These are phyloP conservation scores for Echium plantagineum DNA, from an alignment of 257 asterid genomes.

Conservation along the genomic window DNA sequence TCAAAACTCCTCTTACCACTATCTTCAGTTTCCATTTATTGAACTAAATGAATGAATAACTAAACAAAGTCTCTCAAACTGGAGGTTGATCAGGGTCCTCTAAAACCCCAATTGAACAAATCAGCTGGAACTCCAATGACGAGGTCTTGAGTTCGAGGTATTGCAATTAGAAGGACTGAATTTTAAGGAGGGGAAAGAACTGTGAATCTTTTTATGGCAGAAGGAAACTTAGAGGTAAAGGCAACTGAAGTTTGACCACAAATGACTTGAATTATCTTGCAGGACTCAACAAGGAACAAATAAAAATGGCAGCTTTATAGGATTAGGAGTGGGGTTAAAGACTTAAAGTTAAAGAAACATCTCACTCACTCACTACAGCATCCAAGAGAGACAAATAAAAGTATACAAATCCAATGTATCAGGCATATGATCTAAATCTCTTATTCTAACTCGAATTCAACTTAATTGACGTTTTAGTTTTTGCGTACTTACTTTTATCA, in stretches of 20 bases:
- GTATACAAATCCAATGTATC: slow-evolving; percentile 36
- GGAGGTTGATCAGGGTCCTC: slow-evolving; percentile 15
- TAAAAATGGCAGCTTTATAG: slow-evolving; percentile 76
- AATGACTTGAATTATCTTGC: slow-evolving; percentile 47
- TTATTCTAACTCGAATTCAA: no score
- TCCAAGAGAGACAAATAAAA: slow-evolving; percentile 39
- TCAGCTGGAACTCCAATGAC: slow-evolving; percentile 15
- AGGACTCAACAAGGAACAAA: slow-evolving; percentile 75
- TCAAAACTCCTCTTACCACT: slow-evolving; percentile 35
- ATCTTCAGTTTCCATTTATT: slow-evolving; percentile 48
- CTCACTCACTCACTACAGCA: slow-evolving; percentile 28
- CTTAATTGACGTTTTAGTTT: no score
- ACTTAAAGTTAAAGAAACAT: slow-evolving; percentile 46
- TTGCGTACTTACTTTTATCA: slow-evolving; percentile 15
- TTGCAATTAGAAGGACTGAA: no score
- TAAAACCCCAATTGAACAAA: slow-evolving; percentile 4
- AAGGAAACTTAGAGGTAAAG: slow-evolving; percentile 24
- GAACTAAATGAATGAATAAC: neutral
- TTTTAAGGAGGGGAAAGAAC: slow-evolving; percentile 6
- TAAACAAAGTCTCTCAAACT: slow-evolving; percentile 7
- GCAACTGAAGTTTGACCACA: slow-evolving; percentile 49
- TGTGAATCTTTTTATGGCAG: slow-evolving; percentile 10
- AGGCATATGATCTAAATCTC: slow-evolving; percentile 50
- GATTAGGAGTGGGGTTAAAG: slow-evolving; percentile 27
- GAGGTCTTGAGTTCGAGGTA: no score